Evolutionary conservation across 2,329 filamentous ascomycete species (phyloP), one percentile per base, ranked within the genome.

Genomic region (Aspergillus novoparasiticus): DNA sequence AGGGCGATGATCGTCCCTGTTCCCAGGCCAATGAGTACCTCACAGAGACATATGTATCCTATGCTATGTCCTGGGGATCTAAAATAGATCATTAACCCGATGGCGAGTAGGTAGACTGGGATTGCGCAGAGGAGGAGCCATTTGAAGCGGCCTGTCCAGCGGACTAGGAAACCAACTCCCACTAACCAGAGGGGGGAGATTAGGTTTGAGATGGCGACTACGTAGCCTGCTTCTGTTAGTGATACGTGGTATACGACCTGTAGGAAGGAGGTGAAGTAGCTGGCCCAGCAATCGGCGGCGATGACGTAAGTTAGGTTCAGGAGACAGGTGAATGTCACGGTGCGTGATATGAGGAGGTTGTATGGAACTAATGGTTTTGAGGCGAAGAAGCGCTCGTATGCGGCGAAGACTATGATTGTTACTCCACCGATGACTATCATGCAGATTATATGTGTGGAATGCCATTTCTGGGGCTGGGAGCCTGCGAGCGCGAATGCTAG

Each of bases 111-210:
- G 46, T 77, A 81, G 9, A 85, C 62, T 0, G 83, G 83, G 1
- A 84, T 72, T 26, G 80, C 83, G 51, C 82, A 80, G 67, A 76
- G 80, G 4, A 81, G 78, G 8, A 83, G 65, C 63, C 75, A 81
- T 73, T 85, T 86, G 77, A 84, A 84, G 32, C 77, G 80, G 10
- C 81, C 81, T 1, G 79, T 83, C 28, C 67, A 70, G 43, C 80
- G 80, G 64, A 87, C 83, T 28, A 80, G 62, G 21, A 84, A 71
- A 4, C 84, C 85, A 4, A 85, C 76, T 71, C 83, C 81, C 59
- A 88, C 78, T 6, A 84, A 82, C 71, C 83, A 81, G 8, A 89
- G 74, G 62, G 85, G 86, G 21, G 83, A 83, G n/a, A 79, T 81
- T 65, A 84, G 84, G 73, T 85, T 68, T 58, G 76, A 87, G 64